Base-by-base conservation (phyloP, 495 filamentous ascomycete species). In the Podospora appendiculata region DNA sequence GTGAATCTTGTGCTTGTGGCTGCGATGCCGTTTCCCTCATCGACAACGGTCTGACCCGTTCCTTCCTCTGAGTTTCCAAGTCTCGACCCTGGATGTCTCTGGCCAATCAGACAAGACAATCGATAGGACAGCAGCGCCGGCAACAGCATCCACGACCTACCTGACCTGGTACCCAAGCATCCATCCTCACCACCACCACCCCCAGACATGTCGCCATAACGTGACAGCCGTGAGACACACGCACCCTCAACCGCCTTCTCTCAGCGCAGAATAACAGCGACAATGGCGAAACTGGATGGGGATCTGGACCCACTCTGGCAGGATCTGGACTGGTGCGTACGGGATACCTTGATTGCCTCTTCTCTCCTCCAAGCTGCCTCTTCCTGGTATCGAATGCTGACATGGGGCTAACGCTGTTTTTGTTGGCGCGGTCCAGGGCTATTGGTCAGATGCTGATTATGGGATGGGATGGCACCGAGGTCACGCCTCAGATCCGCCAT, bases 361-460 rank as follows among this genome's bases (percentile, higher is more conserved):
- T 13, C 36, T 38, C 2, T 8, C 36, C 36, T 38, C 36, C 36
- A 11, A 13, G 36, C 2, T 38, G 36, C 36, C 36, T 10, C n/a
- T n/a, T n/a, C n/a, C n/a, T 11, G 36, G n/a, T n/a, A 38, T 10
- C 36, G 10, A 38, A 38, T 13, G 36, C 54, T 58, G 40, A 54
- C 45, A 10, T 16, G 48, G 40, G 36, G 10, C 34, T 36, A 41
- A 11, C 54, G 46, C 36, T n/a, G n/a, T n/a, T n/a, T n/a, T 8
- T 13, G 25, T 25, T 25, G 25, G 5, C 36, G 39, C 43, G 41
- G 6, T 43, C 6, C 66, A 79, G 75, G 73, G 75, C 79, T 49
- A 87, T 91, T 77, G 90, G 90, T 50, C 89, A 95, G 77, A 82
- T 94, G 69, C 84, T 95, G 70, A 92, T 94, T 79, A 92, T 94